Base-by-base conservation (phyloP, 208 protist species). In the Leishmania lainsoni region DNA sequence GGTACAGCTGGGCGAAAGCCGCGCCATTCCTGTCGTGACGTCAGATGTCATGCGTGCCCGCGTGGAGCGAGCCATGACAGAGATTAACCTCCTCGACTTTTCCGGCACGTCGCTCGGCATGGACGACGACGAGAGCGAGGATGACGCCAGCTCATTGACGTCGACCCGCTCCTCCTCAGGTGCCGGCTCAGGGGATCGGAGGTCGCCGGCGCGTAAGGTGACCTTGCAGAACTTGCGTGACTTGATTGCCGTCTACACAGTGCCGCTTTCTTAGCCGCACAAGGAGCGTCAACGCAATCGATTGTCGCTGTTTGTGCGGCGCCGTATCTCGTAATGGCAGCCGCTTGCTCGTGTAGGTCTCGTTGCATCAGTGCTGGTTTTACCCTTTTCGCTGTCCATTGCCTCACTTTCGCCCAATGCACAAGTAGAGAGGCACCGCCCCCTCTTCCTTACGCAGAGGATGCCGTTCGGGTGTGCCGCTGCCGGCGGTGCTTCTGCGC, bases 1-100 rank as follows among this genome's bases (percentile, higher is more conserved):
- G 73, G 86, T 88, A 58, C 77, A 86, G 52, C 85, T 95, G 0
- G 79, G 81, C 22, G 92, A 95, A 80, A 72, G 87, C 22, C 86
- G 91, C 69, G 90, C 84, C 56, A 66, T 95, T 63, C 86, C 81
- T 3, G 90, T 85, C 22, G 86, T 97, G 22, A 91, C 78, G 35
- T 95, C 93, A 1, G 86, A 90, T 20, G 79, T 87, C 35, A 97
- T 92, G 83, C 80, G 75, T n/a, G 81, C 51, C 42, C 93, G 93
- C 71, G 92, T 97, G 12, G 91, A 95, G 70, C 89, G 87, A 54
- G 91, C 90, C 4, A 80, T 95, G 77, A 35, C 69, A 20, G 78
- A 83, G 20, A 81, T 97, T 56, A 89, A 97, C 73, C 77, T 97
- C 35, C 58, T 69, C 14, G 86, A 89, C 48, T 93, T 91, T 79